Conservation (phyloP, 116 monocot species). For the Papilionanthe hybrid region DNA sequence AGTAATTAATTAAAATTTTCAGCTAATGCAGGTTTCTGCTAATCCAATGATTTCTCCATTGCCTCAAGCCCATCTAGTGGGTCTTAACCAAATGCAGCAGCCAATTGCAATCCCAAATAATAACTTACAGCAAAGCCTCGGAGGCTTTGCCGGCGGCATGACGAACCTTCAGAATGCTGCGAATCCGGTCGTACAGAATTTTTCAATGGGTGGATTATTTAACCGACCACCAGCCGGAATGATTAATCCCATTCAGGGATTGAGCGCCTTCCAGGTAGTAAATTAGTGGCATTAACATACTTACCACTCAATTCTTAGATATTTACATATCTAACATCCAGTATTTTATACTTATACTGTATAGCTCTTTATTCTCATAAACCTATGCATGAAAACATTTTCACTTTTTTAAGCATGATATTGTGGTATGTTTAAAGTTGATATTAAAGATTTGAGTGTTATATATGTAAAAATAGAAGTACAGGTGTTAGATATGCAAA, state of each 20-base stretch:
- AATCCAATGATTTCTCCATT: slow-evolving; percentile 48
- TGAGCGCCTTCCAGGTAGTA: slow-evolving; percentile 70
- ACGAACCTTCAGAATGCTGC: slow-evolving; percentile 46
- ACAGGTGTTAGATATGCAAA: too few relatives aligned
- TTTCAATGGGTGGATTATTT: slow-evolving; percentile 48
- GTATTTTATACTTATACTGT: too few relatives aligned
- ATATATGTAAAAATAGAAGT: too few relatives aligned
- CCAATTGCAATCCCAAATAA: slow-evolving; percentile 26
- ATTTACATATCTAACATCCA: too few relatives aligned
- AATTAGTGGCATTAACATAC: too few relatives aligned
- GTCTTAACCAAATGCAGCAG: slow-evolving; percentile 64
- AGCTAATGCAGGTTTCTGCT: slow-evolving; percentile 71
- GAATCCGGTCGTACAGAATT: slow-evolving; percentile 45
- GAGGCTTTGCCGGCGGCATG: slow-evolving; percentile 45
- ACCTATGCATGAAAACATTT: too few relatives aligned
- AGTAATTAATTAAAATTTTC: slow-evolving; percentile 2
- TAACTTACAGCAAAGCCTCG: slow-evolving; percentile 35
- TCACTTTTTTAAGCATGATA: too few relatives aligned
- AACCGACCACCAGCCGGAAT: slow-evolving; percentile 58
- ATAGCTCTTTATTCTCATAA: too few relatives aligned
- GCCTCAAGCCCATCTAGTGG: slow-evolving; percentile 54
- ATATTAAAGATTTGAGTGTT: too few relatives aligned
- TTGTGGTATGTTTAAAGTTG: too few relatives aligned
- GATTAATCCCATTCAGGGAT: slow-evolving; percentile 48
- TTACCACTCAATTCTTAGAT: too few relatives aligned